Evolutionary conservation across 2,329 filamentous ascomycete genomes (phyloP), one percentile per base, ranked within the genome.

Genomic region (Blumeriella jaapii): DNA sequence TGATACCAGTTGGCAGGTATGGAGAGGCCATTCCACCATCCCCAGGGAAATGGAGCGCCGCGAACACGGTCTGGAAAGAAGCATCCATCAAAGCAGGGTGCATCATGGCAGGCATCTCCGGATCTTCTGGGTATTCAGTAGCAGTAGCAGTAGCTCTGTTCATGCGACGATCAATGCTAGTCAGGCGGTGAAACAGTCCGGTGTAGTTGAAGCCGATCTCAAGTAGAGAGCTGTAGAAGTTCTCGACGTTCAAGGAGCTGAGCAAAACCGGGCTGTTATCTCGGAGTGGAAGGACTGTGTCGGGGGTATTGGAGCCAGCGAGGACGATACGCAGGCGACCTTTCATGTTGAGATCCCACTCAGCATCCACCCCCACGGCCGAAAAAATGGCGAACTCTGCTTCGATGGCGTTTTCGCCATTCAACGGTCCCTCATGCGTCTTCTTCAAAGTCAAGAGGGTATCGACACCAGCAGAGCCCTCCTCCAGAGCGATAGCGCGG

Each of bases 61-160:
- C 25, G 26, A 72, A 64, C 1, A 68, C 57, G 0, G 61, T 62
- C 37, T 75, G 71, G 24, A 75, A 63, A 52, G 73, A 65, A 2
- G 64, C 55, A 45, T 75, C 71, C 14, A 75, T 57, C 0, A 69
- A 71, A 2, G 67, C 62, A 0, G 71, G 71, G 41, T 76, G 71
- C 34, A 41, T 36, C 33, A 39, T 39, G 10, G 27, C 36, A 10
- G 36, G 22, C 36, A 39, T 39, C 27, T 39, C 36, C 2, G 36
- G 36, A 16, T 39, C 36, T 20, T 39, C 36, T 9, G 36, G 36
- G 27, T 39, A 39, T 17, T 39, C 36, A n/a, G 28, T 39, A 6
- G 36, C 36, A 10, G 31, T 20, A 20, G 33, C 38, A 1, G 41
- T 72, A 64, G 28, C 66, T 61, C 0, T 44, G 41, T 2, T 39